phyloP scores from a whole-genome alignment of 2,329 filamentous ascomycete genomes.

The Penicillium freii region DNA sequence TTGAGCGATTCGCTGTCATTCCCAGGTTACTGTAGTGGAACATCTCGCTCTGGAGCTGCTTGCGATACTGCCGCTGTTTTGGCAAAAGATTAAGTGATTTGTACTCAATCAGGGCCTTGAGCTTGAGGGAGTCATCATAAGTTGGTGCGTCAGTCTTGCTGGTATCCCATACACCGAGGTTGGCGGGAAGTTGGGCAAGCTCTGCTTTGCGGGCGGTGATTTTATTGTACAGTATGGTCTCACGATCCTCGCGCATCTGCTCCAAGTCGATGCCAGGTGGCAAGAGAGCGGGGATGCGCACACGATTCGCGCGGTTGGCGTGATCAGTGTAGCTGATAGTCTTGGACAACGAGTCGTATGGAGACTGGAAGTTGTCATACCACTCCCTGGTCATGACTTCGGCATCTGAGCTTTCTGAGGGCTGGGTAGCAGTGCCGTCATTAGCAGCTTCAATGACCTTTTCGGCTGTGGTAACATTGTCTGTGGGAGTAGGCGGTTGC shows the following conservation, averaged over 20 bases:
- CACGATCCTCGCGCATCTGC: slow-evolving; percentile 78
- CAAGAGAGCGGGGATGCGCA: slow-evolving; percentile 82
- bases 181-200: slow-evolving; percentile 77
- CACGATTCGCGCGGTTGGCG: slow-evolving; percentile 65
- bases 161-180: slow-evolving; percentile 82
- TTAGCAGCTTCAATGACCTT: slow-evolving; percentile 41
- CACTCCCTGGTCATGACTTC: slow-evolving; percentile 35
- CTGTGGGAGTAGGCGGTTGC: slow-evolving; percentile 39
- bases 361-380: slow-evolving; percentile 74
- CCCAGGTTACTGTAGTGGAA: slow-evolving; percentile 93
- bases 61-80: slow-evolving; percentile 81
- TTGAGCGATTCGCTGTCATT: slow-evolving; percentile 90
- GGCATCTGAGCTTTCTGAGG: slow-evolving; percentile 28
- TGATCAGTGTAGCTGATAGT: slow-evolving; percentile 26
- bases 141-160: slow-evolving; percentile 64
- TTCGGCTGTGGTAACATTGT: slow-evolving; percentile 34
- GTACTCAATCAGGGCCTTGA: slow-evolving; percentile 91
- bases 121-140: slow-evolving; percentile 77
- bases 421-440: slow-evolving; percentile 34
- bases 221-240: slow-evolving; percentile 84
- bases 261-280: slow-evolving; percentile 86
- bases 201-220: slow-evolving; percentile 82
- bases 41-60: slow-evolving; percentile 87
- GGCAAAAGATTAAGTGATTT: slow-evolving; percentile 85
- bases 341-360: slow-evolving; percentile 59